Base-by-base conservation (phyloP, 768 basidiomycete genomes). In the Amanita inopinata region DNA sequence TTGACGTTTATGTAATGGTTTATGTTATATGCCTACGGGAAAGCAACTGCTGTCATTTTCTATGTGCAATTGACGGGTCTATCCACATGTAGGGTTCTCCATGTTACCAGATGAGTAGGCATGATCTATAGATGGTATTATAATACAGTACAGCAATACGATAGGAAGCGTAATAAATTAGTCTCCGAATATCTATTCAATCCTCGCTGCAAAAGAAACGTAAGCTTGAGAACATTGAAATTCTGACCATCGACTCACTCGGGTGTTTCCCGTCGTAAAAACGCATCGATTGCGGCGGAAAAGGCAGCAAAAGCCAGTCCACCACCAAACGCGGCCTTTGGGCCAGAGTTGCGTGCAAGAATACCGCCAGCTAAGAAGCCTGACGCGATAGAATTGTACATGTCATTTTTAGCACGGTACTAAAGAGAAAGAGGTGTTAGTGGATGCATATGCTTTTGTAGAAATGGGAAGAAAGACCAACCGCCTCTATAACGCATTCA, bases 381-480 rank as follows among this genome's bases (percentile, higher is more conserved):
- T 4, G 87, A 83, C 9, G 80, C 74, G 12, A 90, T 75, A 7
- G 90, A 84, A 58, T 98, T 98, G 43, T 79, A 82, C 52, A 97
- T 87, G 59, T 98, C 94, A 55, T 96, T 93, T 63, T 81, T 91
- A 6, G 90, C 93, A 33, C 94, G 90, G 62, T 96, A 98, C 93
- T 96, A 47, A 14, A 12, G 43, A 23, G 17, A 44, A 31, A 9
- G 31, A 22, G 20, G 32, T 27, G 33, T n/a, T 33, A 22, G 19
- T 40, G 5, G 23, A 22, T 38, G 20, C 46, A 38, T 30, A 40
- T 37, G 19, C 18, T 22, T n/a, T n/a, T n/a, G n/a, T n/a, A n/a
- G n/a, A n/a, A n/a, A 12, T 8, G 10, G 9, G 14, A 10, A 31
- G 32, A 18, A 18, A 14, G 11, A 79, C 91, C 57, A 61, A 87